Evolutionary conservation across 176 grass and related monocot species (phyloP), one percentile per base, ranked within the genome.

Genomic region (Echinochloa phyllopogon): DNA sequence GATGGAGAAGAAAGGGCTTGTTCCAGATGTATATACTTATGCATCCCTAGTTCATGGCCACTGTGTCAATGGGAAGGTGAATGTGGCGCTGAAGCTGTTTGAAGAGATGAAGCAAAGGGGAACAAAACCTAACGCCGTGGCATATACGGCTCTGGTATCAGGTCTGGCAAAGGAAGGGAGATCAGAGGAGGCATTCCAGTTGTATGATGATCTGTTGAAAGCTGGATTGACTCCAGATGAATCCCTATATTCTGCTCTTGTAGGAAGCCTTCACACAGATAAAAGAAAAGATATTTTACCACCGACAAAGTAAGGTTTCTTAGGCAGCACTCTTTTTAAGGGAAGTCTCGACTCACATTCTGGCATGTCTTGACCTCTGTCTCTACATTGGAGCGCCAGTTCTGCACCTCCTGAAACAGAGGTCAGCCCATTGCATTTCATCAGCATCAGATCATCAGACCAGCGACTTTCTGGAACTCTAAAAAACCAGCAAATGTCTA

Each of bases 1-100:
- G 83, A 98, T 95, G 96, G 96, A 95, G 50, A 98, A 88, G 81
- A 98, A 94, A 87, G 93, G 91, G 65, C 61, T 98, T 76, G 70
- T 87, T 52, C 82, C 86, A 20, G 96, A 95, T 52, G 64, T 91
- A 18, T 95, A 95, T 87, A 94, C 91, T 12, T 98, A 98, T 63
- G 80, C 91, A 63, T 86, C 89, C 13, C 82, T 98, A 50, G 86
- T 96, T 44, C 96, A 98, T 61, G 88, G 93, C 24, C 87, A 94
- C 70, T 98, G 93, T 84, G 68, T 94, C 48, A 94, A 74, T 7
- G 86, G 91, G 57, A 98, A 95, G 77, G 58, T 94, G 21, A 82
- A 88, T 70, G 87, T 92, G 87, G 96, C 96, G 17, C 17, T 78
- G 42, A 92, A 81, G 74, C 55, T 94, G 29, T 96, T 98, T 43